phyloP scores from a whole-genome alignment of 495 filamentous ascomycete species.

The Tuber melanosporum region DNA sequence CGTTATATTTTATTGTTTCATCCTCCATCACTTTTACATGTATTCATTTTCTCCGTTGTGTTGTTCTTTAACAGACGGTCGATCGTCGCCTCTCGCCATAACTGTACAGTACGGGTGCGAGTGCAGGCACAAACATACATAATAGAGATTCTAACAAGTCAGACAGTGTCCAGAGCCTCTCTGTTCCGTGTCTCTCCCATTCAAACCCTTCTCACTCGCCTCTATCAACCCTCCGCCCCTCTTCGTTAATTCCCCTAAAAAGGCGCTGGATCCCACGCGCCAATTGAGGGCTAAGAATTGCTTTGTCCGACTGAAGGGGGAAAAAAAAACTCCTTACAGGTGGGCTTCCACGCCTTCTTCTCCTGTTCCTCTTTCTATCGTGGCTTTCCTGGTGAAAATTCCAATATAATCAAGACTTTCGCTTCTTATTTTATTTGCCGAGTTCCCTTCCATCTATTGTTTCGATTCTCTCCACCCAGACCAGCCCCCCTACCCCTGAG shows the following conservation, averaged over 20 bases:
- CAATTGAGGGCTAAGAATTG: slow-evolving; percentile 23
- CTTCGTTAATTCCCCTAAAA: slow-evolving; percentile 19
- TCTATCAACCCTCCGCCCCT: not conserved
- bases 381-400: slow-evolving; percentile 36
- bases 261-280: slow-evolving; percentile 19
- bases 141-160: not conserved
- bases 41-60: not conserved
- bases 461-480: slow-evolving; percentile 10
- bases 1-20: slow-evolving; percentile 25
- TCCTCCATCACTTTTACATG: not conserved
- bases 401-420: slow-evolving; percentile 31
- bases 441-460: slow-evolving; percentile 16
- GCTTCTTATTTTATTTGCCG: not conserved
- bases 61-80: not conserved
- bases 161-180: slow-evolving; percentile 3
- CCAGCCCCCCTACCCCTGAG: slow-evolving; percentile 32
- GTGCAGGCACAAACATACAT: not conserved
- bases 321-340: slow-evolving; percentile 25
- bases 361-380: slow-evolving; percentile 16
- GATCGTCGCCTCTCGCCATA: not conserved
- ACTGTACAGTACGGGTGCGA: not conserved
- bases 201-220: slow-evolving; percentile 11
- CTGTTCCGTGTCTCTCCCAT: slow-evolving; percentile 30
- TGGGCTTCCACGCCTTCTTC: slow-evolving; percentile 27
- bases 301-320: slow-evolving; percentile 11